Evolutionary conservation across 2,329 filamentous ascomycete species (phyloP), one percentile per base, ranked within the genome.

Genomic region (Nothophaeocryptopus gaeumannii): DNA sequence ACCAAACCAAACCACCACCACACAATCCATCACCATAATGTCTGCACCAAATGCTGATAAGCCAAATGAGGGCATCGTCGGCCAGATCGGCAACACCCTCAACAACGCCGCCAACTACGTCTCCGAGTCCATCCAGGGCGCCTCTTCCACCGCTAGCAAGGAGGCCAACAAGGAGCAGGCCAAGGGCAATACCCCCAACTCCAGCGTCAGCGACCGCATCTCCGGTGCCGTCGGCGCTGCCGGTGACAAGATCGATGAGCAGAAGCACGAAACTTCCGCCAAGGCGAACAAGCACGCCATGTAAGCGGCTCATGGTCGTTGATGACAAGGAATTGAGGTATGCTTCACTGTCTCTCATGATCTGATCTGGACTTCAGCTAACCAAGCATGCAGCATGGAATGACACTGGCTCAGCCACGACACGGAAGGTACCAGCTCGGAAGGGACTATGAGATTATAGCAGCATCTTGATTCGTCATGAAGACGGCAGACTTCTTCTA

Each of bases 71-170:
- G 70, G 69, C 59, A 70, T 73, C 63, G 62, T 72, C 63, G 70
- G 69, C 62, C 66, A 70, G 64, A 58, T 63, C 60, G 54, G 58
- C 66, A 71, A 71, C 67, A 65, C 65, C 40, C 58, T 67, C 56
- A 43, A 51, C 41, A 80, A 84, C 73, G 78, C 78, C 65, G 81
- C 74, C 73, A 85, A 84, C 79, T 85, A 85, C 79, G 81, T 85
- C 72, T 72, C 80, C 60, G 84, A 85, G 77, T 73, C 75, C 63
- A 70, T 82, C 67, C 77, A 84, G 75, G 73, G 83, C 67, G 74
- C 74, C 54, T 66, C 75, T 56, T 73, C 74, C 54, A 75, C 78
- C 59, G 73, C 78, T 54, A 80, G 76, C 73, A 86, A 86, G 80
- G 82, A 85, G 74, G 74, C 74, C 74, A 86, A 86, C 80, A 85